phyloP scores from a whole-genome alignment of 2,329 filamentous ascomycete genomes.

The Phaeoacremonium minimum region DNA sequence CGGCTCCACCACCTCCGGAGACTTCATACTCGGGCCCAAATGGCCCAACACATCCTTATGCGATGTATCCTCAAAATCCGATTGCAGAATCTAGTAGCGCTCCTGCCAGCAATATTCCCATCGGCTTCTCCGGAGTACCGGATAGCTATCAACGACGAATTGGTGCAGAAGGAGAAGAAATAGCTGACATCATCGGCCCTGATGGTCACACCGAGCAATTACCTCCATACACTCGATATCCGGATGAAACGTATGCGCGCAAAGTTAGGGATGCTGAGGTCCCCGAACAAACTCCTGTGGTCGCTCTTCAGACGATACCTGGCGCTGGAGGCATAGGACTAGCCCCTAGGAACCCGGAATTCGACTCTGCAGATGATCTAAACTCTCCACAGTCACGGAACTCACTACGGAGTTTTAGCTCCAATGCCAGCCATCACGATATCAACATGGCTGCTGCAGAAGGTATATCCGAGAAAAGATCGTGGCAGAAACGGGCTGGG shows the following conservation, averaged over 20 bases:
- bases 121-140: slow-evolving; percentile 69
- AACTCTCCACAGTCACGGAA: slow-evolving; percentile 44
- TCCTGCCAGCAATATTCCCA: slow-evolving; percentile 44
- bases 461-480: slow-evolving; percentile 45
- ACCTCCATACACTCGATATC: slow-evolving; percentile 87
- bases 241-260: slow-evolving; percentile 63
- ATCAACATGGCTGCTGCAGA: slow-evolving; percentile 45
- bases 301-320: slow-evolving; percentile 25
- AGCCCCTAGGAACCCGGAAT: slow-evolving; percentile 59
- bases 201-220: slow-evolving; percentile 88
- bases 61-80: slow-evolving; percentile 79
- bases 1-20: slow-evolving; percentile 21
- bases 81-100: slow-evolving; percentile 46
- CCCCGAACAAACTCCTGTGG: slow-evolving; percentile 9
- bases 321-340: slow-evolving; percentile 60
- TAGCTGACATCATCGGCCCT: slow-evolving; percentile 80
- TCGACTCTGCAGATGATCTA: slow-evolving; percentile 53
- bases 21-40: slow-evolving; percentile 54
- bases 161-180: slow-evolving; percentile 78
- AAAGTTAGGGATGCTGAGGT: slow-evolving; percentile 37
- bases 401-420: slow-evolving; percentile 47
- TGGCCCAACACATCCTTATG: slow-evolving; percentile 79
- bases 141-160: slow-evolving; percentile 67
- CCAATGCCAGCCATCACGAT: slow-evolving; percentile 47
- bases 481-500: slow-evolving; percentile 49